Conservation (phyloP, 345 rosid genomes). For the Eucalyptus marginata region DNA sequence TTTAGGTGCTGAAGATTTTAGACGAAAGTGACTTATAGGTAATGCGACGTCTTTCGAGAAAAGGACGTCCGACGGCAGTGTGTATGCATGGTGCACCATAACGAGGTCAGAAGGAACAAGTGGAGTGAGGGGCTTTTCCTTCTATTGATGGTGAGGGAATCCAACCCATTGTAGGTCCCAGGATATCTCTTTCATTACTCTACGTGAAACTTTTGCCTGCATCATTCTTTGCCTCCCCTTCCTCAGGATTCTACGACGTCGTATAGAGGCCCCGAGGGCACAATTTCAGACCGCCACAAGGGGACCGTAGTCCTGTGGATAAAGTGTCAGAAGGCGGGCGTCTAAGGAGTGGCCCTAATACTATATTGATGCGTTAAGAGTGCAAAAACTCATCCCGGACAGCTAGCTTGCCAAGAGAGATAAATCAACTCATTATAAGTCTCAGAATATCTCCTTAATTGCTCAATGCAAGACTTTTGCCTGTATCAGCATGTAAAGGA, state of each 20-base stretch:
- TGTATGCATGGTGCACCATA: neutral
- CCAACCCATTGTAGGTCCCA: neutral
- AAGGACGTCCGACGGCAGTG: neutral
- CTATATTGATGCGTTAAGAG: too few relatives aligned
- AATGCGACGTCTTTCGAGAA: neutral
- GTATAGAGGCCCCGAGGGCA: neutral
- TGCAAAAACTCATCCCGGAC: neutral
- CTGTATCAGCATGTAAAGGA: neutral
- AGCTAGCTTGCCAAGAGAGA: neutral
- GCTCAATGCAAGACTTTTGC: neutral
- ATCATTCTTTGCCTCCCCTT: neutral
- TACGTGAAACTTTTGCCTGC: neutral
- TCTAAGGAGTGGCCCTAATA: neutral
- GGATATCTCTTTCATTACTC: neutral
- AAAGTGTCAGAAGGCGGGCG: neutral
- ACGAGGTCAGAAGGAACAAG: neutral
- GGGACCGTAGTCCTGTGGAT: neutral
- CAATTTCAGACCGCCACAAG: neutral
- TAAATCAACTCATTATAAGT: neutral
- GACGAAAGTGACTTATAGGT: neutral
- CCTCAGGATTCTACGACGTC: neutral
- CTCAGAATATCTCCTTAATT: neutral
- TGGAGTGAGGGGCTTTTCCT: neutral
- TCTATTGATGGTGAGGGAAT: neutral
- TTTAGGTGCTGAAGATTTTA: neutral